phyloP scores from a whole-genome alignment of 2,329 filamentous ascomycete genomes.

The Cercospora berteroae region DNA sequence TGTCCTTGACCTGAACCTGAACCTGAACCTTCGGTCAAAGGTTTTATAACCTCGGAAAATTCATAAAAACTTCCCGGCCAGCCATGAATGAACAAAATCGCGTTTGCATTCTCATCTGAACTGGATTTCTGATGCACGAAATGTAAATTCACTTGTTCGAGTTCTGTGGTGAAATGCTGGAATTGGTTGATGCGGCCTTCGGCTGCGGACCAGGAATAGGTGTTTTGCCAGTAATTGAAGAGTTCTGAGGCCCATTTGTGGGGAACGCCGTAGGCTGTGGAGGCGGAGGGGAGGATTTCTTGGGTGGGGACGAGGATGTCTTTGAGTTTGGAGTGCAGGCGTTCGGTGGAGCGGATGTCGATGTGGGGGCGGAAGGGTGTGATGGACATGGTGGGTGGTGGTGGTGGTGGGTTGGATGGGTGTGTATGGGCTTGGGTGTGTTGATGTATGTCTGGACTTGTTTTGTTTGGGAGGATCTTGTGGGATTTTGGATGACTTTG shows the following conservation, averaged over 20 bases:
- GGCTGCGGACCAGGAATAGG: conserved; percentile 38
- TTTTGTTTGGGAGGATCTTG: not conserved
- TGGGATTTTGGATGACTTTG: not conserved
- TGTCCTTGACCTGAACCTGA: conserved; percentile 19
- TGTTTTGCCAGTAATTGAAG: conserved; percentile 38
- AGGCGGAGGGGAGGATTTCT: conserved; percentile 40
- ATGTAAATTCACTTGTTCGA: conserved; percentile 40
- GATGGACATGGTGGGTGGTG: conserved; percentile 20
- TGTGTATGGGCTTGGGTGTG: not conserved
- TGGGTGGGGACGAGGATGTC: conserved; percentile 37
- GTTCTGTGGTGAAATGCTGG: conserved; percentile 39
- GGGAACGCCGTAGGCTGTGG: conserved; percentile 38
- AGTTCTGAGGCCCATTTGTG: conserved; percentile 38
- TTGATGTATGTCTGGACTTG: not conserved
- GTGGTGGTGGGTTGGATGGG: not conserved
- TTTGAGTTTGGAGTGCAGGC: conserved; percentile 39
- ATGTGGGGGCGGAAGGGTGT: conserved; percentile 39
- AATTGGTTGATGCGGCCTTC: conserved; percentile 36
- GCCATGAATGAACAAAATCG: conserved; percentile 45
- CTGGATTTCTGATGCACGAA: conserved; percentile 42
- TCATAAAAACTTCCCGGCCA: conserved; percentile 50
- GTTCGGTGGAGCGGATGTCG: conserved; percentile 38
- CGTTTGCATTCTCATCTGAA: conserved; percentile 36
- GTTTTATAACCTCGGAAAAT: conserved; percentile 42
- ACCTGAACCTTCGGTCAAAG: conserved; percentile 33